Base-by-base conservation (phyloP, 2,329 filamentous ascomycete species). In the Tolypocladium ovalisporum region DNA sequence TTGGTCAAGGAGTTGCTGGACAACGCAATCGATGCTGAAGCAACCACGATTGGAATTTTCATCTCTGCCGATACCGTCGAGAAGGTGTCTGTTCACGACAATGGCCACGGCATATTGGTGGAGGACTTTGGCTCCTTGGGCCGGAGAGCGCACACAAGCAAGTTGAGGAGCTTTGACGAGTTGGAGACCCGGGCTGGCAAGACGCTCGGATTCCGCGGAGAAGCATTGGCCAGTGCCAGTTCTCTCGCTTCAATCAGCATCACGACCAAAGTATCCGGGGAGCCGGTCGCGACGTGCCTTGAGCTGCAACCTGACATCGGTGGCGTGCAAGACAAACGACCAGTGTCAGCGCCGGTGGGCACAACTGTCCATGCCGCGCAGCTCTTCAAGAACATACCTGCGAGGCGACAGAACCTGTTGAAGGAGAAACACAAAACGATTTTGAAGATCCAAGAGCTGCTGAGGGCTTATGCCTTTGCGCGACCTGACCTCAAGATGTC, bases 1-100 rank as follows among this genome's bases (percentile, higher is more conserved):
- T 72, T 89, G 2, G 80, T 90, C 63, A 92, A 92, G 66, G 89
- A 92, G 70, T 81, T 92, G 4, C 70, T 92, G 36, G 89, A 92
- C 63, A 92, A 93, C 68, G 79, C 87, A 49, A 78, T 92, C 24
- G 88, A 93, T 69, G 86, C 88, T 9, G 75, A 79, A 55, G 87
- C 88, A 15, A 86, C 80, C 2, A 79, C 78, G 2, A 75, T 93
- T 58, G 82, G 88, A 55, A 73, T 92, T 29, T 72, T 82, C 34
- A 75, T 90, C 17, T 81, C 86, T 4, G 64, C 77, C 47, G 85
- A 91, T 65, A 86, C 85, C 0, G 68, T 91, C 55, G 85, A 88
- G 68, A 80, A 78, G 56, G 80, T 93, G 40, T 82, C 88, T 64
- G 82, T 91, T 54, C 79, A 82, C 51, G 87, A 90, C 68, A 89